Evolutionary conservation across 306 rosid species (phyloP).

Genomic region (Inga leiocalycina): DNA sequence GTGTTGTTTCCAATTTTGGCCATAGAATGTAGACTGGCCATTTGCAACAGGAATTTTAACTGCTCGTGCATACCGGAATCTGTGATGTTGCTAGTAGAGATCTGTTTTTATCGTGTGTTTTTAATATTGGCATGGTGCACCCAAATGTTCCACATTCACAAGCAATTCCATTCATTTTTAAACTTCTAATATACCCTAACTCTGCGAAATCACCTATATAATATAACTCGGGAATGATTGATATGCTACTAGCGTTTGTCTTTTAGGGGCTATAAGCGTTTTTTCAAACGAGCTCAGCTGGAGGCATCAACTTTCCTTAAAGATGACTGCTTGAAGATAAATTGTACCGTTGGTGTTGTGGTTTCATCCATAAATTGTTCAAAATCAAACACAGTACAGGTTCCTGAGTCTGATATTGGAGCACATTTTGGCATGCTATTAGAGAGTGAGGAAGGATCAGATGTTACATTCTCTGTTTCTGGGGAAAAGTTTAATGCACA

Average conservation of each 20-base stretch:
- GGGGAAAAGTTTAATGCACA: conserved; percentile 92
- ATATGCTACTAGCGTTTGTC: background rate
- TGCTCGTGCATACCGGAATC: background rate
- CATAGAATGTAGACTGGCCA: background rate
- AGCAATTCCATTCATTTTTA: background rate
- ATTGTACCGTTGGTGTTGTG: conserved; percentile 98
- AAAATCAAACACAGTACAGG: conserved; percentile 71
- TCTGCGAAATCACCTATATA: background rate
- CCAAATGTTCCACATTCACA: background rate
- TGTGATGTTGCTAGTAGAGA: background rate
- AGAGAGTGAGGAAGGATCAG: conserved; percentile 89
- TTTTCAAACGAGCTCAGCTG: conserved; percentile 81
- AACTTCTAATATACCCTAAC: background rate
- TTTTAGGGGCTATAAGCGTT: conserved; percentile 91
- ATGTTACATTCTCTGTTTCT: conserved; percentile 72
- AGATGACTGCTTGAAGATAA: conserved; percentile 95
- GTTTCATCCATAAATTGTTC: conserved; percentile 88
- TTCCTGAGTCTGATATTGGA: conserved; percentile 75
- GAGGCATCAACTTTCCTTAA: conserved; percentile 81
- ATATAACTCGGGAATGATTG: background rate
- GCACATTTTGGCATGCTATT: conserved; percentile 53
- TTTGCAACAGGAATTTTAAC: background rate
- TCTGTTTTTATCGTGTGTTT: background rate
- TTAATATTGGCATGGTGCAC: background rate
- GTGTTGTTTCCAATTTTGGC: background rate